These are phyloP conservation scores for Podospora pseudoanserina DNA, from an alignment of 495 filamentous ascomycete genomes.

Conservation along the genomic window DNA sequence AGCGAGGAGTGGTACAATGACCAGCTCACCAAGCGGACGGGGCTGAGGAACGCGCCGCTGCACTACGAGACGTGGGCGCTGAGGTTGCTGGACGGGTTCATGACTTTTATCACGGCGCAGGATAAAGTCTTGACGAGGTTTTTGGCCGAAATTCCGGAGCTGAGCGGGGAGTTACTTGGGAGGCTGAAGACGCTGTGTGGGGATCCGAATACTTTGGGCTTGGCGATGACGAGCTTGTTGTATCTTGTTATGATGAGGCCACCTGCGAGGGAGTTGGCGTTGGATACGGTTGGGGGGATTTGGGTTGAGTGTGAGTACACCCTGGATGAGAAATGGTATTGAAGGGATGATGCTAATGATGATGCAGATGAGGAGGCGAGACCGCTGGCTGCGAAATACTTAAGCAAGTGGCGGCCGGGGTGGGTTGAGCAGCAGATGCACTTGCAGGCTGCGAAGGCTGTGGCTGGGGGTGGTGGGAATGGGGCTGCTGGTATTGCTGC, in stretches of 20 bases:
- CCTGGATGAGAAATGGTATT: slow-evolving; percentile 9
- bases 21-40: slow-evolving; percentile 52
- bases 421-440: slow-evolving; percentile 42
- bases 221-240: slow-evolving; percentile 48
- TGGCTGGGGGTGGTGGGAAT: background rate
- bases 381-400: slow-evolving; percentile 51
- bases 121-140: slow-evolving; percentile 89
- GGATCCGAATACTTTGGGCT: slow-evolving; percentile 69
- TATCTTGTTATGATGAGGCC: slow-evolving; percentile 85
- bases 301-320: slow-evolving; percentile 69
- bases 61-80: slow-evolving; percentile 80
- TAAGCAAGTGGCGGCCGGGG: slow-evolving; percentile 51
- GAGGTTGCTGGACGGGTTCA: slow-evolving; percentile 77
- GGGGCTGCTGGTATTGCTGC: slow-evolving; percentile 9
- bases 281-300: slow-evolving; percentile 81
- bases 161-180: slow-evolving; percentile 65
- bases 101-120: slow-evolving; percentile 78
- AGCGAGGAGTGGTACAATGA: slow-evolving; percentile 99
- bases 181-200: slow-evolving; percentile 76
- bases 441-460: slow-evolving; percentile 9
- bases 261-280: slow-evolving; percentile 72
- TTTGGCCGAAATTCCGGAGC: slow-evolving; percentile 82
- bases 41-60: slow-evolving; percentile 40
- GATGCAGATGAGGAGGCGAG: slow-evolving; percentile 46
- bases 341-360: slow-evolving; percentile 9